These are phyloP conservation scores for Alternaria ventricosa DNA, from an alignment of 2,329 filamentous ascomycete species.

Conservation along the genomic window DNA sequence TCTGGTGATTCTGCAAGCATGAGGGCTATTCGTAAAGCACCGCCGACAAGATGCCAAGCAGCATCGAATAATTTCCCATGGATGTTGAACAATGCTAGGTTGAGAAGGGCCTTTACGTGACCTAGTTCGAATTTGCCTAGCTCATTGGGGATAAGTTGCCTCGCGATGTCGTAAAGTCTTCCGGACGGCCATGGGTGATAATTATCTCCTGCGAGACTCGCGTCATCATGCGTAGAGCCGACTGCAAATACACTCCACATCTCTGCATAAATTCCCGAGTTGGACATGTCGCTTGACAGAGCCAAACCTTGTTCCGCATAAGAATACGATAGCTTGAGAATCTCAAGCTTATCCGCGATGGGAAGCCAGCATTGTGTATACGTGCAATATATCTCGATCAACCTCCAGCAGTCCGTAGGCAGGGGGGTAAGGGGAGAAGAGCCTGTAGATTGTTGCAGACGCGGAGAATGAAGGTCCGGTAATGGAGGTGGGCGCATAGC, in stretches of 20 bases:
- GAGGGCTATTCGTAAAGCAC: slow-evolving; percentile 63
- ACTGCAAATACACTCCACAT: slow-evolving; percentile 55
- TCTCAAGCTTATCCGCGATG: slow-evolving; percentile 69
- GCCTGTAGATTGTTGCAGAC: not conserved
- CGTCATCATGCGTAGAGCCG: slow-evolving; percentile 34
- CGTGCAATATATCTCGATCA: slow-evolving; percentile 63
- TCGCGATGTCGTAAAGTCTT: slow-evolving; percentile 31
- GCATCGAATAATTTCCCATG: slow-evolving; percentile 61
- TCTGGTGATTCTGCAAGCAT: slow-evolving; percentile 47
- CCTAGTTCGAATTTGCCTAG: slow-evolving; percentile 41
- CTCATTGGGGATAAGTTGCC: slow-evolving; percentile 38
- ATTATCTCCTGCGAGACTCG: not conserved
- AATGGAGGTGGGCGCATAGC: not conserved
- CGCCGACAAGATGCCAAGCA: slow-evolving; percentile 70
- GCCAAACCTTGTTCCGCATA: slow-evolving; percentile 56
- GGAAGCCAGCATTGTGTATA: slow-evolving; percentile 81
- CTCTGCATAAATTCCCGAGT: slow-evolving; percentile 50
- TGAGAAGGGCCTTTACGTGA: slow-evolving; percentile 51
- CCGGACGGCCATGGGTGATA: slow-evolving; percentile 5
- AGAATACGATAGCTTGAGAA: slow-evolving; percentile 63
- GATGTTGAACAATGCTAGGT: slow-evolving; percentile 67
- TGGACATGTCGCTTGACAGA: slow-evolving; percentile 29
- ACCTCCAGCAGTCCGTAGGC: slow-evolving; percentile 66
- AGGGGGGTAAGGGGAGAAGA: slow-evolving; percentile 40
- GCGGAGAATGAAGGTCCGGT: slow-evolving; percentile 22